These are phyloP conservation scores for Trichophyton verrucosum DNA, from an alignment of 2,329 filamentous ascomycete species.

Conservation along the genomic window DNA sequence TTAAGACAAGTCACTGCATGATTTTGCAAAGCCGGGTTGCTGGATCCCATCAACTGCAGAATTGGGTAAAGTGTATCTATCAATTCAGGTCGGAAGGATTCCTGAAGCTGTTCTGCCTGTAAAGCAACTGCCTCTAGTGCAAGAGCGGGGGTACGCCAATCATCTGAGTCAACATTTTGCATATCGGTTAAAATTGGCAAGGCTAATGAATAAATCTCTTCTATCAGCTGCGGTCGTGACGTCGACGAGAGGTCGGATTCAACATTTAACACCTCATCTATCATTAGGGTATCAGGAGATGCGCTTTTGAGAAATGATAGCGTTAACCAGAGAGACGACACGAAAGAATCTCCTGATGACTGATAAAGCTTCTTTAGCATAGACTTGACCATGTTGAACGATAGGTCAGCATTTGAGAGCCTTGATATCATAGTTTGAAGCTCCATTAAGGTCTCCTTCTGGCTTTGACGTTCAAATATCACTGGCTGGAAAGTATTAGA, in stretches of 20 bases:
- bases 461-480: constrained; percentile 52
- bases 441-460: constrained; percentile 50
- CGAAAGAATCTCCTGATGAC: constrained; percentile 44
- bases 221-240: constrained; percentile 25
- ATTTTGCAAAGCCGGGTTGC: constrained; percentile 52
- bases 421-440: constrained; percentile 50
- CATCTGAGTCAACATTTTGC: constrained; percentile 30
- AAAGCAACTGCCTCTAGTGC: constrained; percentile 70
- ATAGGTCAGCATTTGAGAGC: constrained; percentile 35
- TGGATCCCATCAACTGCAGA: constrained; percentile 73
- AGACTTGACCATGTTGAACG: constrained; percentile 45
- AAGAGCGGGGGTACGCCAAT: constrained; percentile 66
- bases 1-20: constrained; percentile 80
- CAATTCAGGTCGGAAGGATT: constrained; percentile 67
- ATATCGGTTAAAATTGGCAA: constrained; percentile 29
- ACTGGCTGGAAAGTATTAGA: constrained; percentile 45
- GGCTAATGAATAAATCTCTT: constrained; percentile 35
- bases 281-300: constrained; percentile 39
- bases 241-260: constrained; percentile 20
- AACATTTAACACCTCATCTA: constrained; percentile 56
- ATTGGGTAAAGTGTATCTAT: constrained; percentile 86
- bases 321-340: constrained; percentile 70
- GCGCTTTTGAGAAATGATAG: constrained; percentile 56
- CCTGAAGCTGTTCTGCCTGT: constrained; percentile 53
- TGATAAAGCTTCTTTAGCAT: constrained; percentile 53